These are phyloP conservation scores for Malania oleifera DNA, from an alignment of 164 flowering plant species.

Conservation along the genomic window DNA sequence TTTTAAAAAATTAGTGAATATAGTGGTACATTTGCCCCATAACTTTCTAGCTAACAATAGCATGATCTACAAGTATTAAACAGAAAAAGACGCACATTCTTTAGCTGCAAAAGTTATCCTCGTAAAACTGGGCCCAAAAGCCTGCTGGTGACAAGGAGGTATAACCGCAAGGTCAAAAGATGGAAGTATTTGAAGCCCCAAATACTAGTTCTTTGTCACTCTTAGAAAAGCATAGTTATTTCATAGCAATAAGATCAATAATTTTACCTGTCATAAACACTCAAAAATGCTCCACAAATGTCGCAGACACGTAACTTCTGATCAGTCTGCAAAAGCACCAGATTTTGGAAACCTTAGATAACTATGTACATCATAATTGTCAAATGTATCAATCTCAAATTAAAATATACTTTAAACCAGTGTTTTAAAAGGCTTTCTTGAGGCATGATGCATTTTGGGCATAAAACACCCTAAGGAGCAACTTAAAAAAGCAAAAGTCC, in stretches of 20 bases:
- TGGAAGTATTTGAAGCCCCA: slow-evolving; percentile 76
- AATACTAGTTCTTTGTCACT: slow-evolving; percentile 39
- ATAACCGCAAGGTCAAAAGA: slow-evolving; percentile 78
- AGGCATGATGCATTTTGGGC: too few relatives aligned
- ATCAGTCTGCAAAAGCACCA: slow-evolving; percentile 69
- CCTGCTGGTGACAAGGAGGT: slow-evolving; percentile 99
- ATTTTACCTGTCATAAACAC: slow-evolving; percentile 94
- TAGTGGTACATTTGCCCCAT: slow-evolving; percentile 12
- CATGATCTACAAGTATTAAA: slow-evolving; percentile 64
- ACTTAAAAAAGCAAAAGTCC: too few relatives aligned
- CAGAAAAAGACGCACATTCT: slow-evolving; percentile 97
- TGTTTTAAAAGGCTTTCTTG: too few relatives aligned
- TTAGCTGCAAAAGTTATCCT: slow-evolving; percentile 99
- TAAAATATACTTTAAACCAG: too few relatives aligned
- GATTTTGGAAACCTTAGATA: neutral
- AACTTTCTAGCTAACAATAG: slow-evolving; percentile 32
- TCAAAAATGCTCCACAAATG: slow-evolving; percentile 98
- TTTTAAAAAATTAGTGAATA: neutral
- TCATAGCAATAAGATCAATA: slow-evolving; percentile 6
- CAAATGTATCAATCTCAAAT: too few relatives aligned
- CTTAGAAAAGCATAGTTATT: slow-evolving; percentile 17
- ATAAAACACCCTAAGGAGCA: too few relatives aligned
- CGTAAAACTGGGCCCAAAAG: slow-evolving; percentile 99
- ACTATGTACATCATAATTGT: too few relatives aligned
- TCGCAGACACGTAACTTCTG: slow-evolving; percentile 99